Percentiles rank a stretch among this genome's conserved stretches.
phyloP scores from a whole-genome alignment of 176 grass and related monocot genomes.

The Carex kokanica region DNA sequence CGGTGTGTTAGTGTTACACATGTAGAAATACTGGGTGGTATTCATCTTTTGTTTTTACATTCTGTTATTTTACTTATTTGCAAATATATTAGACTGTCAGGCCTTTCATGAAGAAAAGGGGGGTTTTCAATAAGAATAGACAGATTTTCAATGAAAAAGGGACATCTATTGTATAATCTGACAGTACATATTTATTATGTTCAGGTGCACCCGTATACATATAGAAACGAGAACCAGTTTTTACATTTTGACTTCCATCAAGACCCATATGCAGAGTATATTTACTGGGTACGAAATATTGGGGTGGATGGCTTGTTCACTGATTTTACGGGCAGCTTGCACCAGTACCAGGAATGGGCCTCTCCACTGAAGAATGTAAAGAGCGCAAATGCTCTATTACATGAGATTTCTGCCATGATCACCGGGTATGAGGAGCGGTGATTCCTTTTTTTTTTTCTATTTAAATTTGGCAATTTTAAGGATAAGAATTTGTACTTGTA shows the following conservation, averaged over 20 bases:
- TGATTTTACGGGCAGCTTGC: slow-evolving; percentile 78
- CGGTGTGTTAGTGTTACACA: background rate
- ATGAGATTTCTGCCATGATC: slow-evolving; percentile 69
- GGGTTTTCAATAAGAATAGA: background rate
- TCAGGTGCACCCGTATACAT: slow-evolving; percentile 92
- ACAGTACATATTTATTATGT: slow-evolving; percentile 13
- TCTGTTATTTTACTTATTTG: background rate
- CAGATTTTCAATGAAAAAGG: background rate
- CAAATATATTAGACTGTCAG: background rate
- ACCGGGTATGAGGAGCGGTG: slow-evolving; percentile 31
- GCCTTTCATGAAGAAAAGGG: background rate
- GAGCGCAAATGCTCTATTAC: slow-evolving; percentile 45
- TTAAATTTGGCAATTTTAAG: background rate
- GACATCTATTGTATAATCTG: background rate
- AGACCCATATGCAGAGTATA: slow-evolving; percentile 72
- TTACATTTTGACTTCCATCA: slow-evolving; percentile 85
- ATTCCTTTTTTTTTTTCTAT: no score
- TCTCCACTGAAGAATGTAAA: slow-evolving; percentile 38
- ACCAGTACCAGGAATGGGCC: slow-evolving; percentile 61
- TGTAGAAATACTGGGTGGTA: slow-evolving; percentile 46
- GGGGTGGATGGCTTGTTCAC: slow-evolving; percentile 93
- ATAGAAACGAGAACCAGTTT: slow-evolving; percentile 84
- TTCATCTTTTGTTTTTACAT: background rate
- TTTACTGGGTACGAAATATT: slow-evolving; percentile 73
- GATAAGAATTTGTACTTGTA: background rate